These are phyloP conservation scores for Boletus subparvulus DNA, from an alignment of 768 basidiomycete genomes.

Conservation along the genomic window DNA sequence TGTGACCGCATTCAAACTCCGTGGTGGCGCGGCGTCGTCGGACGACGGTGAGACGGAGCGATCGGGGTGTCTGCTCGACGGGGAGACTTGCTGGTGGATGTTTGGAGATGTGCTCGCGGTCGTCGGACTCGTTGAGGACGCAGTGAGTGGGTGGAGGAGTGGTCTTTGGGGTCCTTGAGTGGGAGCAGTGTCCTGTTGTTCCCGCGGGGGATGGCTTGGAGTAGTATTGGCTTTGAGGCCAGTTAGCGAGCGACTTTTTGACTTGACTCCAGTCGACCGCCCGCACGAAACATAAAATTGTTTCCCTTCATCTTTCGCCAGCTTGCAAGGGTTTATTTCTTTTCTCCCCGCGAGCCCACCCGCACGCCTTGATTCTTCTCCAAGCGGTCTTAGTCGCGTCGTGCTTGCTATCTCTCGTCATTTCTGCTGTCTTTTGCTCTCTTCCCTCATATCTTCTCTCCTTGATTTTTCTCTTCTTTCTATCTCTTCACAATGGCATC, in stretches of 20 bases:
- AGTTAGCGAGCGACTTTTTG: conserved; percentile 31
- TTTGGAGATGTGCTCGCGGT: not conserved
- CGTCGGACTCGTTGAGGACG: not conserved
- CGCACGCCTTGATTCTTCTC: conserved; percentile 20
- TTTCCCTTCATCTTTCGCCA: conserved; percentile 26
- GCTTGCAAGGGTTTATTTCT: conserved; percentile 26
- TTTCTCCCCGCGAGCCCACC: conserved; percentile 17
- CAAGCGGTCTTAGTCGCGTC: conserved; percentile 32
- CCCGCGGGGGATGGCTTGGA: conserved; percentile 29
- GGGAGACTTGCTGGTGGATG: not conserved
- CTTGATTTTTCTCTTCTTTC: conserved; percentile 29
- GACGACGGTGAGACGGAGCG: conserved; percentile 1
- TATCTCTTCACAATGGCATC: conserved; percentile 53
- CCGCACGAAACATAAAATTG: conserved; percentile 30
- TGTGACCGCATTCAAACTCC: conserved; percentile 32
- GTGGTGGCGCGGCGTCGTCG: conserved; percentile 12
- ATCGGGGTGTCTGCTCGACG: not conserved
- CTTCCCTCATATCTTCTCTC: conserved; percentile 26
- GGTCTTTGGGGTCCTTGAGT: conserved; percentile 24
- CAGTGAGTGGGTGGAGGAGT: not conserved
- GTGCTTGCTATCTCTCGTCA: conserved; percentile 36
- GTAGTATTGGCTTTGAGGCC: conserved; percentile 29
- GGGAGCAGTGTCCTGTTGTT: conserved; percentile 31
- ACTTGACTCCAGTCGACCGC: conserved; percentile 30
- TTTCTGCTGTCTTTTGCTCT: conserved; percentile 34